A percentile compares a stretch with the other conserved stretches of the same genome.
Evolutionary conservation across 2,329 filamentous ascomycete genomes (phyloP).

Genomic region (Paraphoma sp.): DNA sequence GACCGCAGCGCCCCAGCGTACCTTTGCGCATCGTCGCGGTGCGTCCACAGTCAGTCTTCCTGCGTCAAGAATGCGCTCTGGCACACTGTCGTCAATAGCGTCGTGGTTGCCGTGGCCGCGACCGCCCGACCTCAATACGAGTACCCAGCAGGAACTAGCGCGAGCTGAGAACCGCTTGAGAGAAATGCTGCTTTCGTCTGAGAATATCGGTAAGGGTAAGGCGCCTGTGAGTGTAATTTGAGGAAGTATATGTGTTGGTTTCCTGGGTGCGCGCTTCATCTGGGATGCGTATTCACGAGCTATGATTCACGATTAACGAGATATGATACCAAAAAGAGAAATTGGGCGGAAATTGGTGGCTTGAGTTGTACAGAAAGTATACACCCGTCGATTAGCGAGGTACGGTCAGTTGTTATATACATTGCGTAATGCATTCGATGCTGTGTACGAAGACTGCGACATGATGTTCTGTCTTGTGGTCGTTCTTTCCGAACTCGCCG

Average conservation of each 20-base stretch:
- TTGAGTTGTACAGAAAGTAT: too few species aligned
- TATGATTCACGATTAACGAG: background rate
- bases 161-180: constrained; percentile 39
- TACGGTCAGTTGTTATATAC: too few species aligned
- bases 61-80: constrained; percentile 28
- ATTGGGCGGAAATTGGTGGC: background rate
- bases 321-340: background rate
- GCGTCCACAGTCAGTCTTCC: constrained; percentile 30
- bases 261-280: too few species aligned
- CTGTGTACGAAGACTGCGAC: background rate
- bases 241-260: background rate
- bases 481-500: background rate
- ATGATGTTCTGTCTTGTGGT: background rate
- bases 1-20: constrained; percentile 16
- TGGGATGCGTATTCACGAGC: background rate
- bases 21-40: constrained; percentile 27
- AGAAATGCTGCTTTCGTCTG: constrained; percentile 38
- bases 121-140: constrained; percentile 17
- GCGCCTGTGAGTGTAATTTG: constrained; percentile 29
- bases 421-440: too few species aligned
- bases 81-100: constrained; percentile 38
- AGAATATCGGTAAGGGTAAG: constrained; percentile 36
- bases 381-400: too few species aligned
- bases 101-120: constrained; percentile 48
- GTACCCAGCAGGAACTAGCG: constrained; percentile 32